A percentile compares a stretch with the other conserved stretches of the same genome.
These are phyloP conservation scores for Colletotrichum acutatum DNA, from an alignment of 2,329 filamentous ascomycete genomes.

Conservation along the genomic window DNA sequence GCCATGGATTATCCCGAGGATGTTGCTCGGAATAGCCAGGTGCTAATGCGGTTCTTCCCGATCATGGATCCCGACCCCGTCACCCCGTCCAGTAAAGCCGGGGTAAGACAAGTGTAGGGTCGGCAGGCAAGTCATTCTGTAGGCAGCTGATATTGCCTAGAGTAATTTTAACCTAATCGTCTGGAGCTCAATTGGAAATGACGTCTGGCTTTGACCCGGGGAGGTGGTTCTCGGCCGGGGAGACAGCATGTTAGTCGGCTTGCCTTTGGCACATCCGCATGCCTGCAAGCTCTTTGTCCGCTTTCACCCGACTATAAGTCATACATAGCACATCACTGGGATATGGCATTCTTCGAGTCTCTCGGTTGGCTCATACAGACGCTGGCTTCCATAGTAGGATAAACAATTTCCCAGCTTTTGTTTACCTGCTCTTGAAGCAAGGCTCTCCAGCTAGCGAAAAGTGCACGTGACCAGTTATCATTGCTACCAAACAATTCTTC, in stretches of 20 bases:
- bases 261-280: not conserved
- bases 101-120: slow-evolving; percentile 25
- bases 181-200: slow-evolving; percentile 12
- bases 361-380: not conserved
- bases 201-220: slow-evolving; percentile 12
- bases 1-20: slow-evolving; percentile 36
- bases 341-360: not conserved
- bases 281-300: not conserved
- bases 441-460: not conserved
- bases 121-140: slow-evolving; percentile 17
- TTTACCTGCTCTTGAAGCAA: not conserved
- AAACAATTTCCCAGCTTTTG: not conserved
- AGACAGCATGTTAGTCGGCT: not conserved
- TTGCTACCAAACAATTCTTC: not conserved
- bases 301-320: slow-evolving; percentile 4
- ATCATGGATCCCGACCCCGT: slow-evolving; percentile 35
- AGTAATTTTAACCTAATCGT: slow-evolving; percentile 9
- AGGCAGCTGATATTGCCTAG: not conserved
- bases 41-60: slow-evolving; percentile 36
- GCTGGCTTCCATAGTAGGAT: not conserved
- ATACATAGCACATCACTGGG: not conserved
- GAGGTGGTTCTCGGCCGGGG: slow-evolving; percentile 4
- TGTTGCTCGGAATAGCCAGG: slow-evolving; percentile 31
- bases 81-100: slow-evolving; percentile 31
- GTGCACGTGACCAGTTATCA: not conserved